Conservation (phyloP, 192 early-diverging fungal genomes). For the Gaertneriomyces sp. region DNA sequence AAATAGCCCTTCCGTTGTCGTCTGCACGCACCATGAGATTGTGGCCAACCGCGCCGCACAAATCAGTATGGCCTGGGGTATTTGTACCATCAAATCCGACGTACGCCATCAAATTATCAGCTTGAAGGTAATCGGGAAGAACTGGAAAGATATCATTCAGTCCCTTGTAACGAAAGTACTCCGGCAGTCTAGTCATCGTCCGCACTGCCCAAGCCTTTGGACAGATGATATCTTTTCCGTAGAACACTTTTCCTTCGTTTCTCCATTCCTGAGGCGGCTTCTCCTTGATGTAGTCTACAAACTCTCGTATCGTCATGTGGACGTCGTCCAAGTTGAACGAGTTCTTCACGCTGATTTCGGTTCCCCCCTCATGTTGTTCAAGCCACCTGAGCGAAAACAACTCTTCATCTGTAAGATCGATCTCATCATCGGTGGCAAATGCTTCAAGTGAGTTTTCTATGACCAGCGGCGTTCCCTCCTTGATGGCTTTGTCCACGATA, state of each 20-base stretch:
- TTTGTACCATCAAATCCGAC: conserved; percentile 21
- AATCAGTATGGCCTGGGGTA: conserved; percentile 36
- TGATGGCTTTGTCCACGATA: conserved; percentile 7
- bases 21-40: conserved; percentile 34
- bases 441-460: conserved; percentile 16
- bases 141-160: conserved; percentile 21
- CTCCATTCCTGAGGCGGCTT: conserved; percentile 5
- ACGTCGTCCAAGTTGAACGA: conserved; percentile 7
- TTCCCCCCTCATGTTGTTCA: not conserved
- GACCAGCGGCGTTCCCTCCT: conserved; percentile 14
- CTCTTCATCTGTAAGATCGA: conserved; percentile 7
- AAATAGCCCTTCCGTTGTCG: conserved; percentile 22
- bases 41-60: conserved; percentile 35
- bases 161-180: conserved; percentile 26
- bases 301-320: conserved; percentile 6
- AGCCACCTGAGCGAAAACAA: conserved; percentile 18
- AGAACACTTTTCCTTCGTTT: conserved; percentile 6
- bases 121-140: conserved; percentile 12
- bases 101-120: conserved; percentile 30
- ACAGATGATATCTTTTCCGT: conserved; percentile 31
- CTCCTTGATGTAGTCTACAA: conserved; percentile 11
- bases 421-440: not conserved
- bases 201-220: conserved; percentile 19
- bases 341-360: conserved; percentile 5
- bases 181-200: conserved; percentile 8